These are phyloP conservation scores for Globisporangium orthogonon DNA, from an alignment of 352 stramenopile species.

Conservation along the genomic window DNA sequence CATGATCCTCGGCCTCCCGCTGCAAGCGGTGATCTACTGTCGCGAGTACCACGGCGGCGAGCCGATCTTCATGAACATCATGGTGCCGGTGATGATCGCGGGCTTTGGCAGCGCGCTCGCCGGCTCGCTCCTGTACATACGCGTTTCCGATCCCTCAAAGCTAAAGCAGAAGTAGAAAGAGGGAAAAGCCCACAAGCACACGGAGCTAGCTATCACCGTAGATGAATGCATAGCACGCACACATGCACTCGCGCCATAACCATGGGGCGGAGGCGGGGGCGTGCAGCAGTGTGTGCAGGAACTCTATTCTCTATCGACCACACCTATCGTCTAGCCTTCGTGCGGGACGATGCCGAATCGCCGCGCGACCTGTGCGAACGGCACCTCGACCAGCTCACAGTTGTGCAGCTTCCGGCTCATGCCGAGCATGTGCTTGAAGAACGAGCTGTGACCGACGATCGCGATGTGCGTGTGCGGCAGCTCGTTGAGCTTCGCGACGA, in stretches of 20 bases:
- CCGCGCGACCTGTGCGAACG: slow-evolving; percentile 19
- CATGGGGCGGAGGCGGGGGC: too few species aligned
- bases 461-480: slow-evolving; percentile 67
- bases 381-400: slow-evolving; percentile 62
- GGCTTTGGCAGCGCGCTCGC: slow-evolving; percentile 46
- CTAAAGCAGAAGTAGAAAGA: slow-evolving; percentile 15
- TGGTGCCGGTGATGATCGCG: slow-evolving; percentile 69
- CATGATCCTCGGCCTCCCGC: slow-evolving; percentile 65
- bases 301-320: not conserved
- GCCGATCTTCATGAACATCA: slow-evolving; percentile 71
- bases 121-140: slow-evolving; percentile 40
- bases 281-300: not conserved
- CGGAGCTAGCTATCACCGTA: not conserved
- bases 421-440: slow-evolving; percentile 79
- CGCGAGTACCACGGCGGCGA: slow-evolving; percentile 74
- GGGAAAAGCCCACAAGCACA: not conserved
- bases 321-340: not conserved
- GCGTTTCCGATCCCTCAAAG: slow-evolving; percentile 8
- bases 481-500: slow-evolving; percentile 42
- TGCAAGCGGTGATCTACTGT: slow-evolving; percentile 79
- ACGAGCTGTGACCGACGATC: slow-evolving; percentile 77
- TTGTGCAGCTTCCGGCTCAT: slow-evolving; percentile 79
- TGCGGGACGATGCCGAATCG: slow-evolving; percentile 9
- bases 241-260: not conserved
- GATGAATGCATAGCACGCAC: too few species aligned